phyloP scores from a whole-genome alignment of 1,139 yeast species.

The Hyphopichia buzzinii region DNA sequence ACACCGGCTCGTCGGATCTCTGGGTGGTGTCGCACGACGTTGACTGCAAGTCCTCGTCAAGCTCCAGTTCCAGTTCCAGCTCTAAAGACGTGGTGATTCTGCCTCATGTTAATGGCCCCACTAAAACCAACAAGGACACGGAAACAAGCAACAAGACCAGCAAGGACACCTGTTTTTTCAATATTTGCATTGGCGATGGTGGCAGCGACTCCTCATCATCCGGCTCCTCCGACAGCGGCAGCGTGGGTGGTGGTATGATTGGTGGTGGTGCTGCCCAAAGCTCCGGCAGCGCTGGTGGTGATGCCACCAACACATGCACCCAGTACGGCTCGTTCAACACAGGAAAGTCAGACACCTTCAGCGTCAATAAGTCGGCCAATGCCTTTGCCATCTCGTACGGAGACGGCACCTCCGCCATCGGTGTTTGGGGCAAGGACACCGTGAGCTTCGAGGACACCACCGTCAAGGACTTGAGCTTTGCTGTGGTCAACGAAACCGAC shows the following conservation, averaged over 20 bases:
- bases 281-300: neutral
- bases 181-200: neutral
- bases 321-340: slow-evolving; percentile 40
- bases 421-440: slow-evolving; percentile 54
- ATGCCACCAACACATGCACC: slow-evolving; percentile 30
- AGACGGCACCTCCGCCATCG: slow-evolving; percentile 59
- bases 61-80: slow-evolving; percentile 1
- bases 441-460: slow-evolving; percentile 38
- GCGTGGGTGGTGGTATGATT: slow-evolving; percentile 8
- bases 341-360: slow-evolving; percentile 29
- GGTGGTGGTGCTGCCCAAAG: slow-evolving; percentile 6
- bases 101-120: neutral
- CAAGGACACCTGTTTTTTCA: neutral
- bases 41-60: slow-evolving; percentile 15
- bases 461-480: slow-evolving; percentile 49
- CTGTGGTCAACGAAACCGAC: slow-evolving; percentile 44
- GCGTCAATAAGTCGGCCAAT: slow-evolving; percentile 31
- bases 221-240: slow-evolving; percentile 5
- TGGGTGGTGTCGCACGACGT: slow-evolving; percentile 43
- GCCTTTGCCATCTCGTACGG: slow-evolving; percentile 54
- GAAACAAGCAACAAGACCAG: too few species aligned
- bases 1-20: slow-evolving; percentile 48
- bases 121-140: neutral
- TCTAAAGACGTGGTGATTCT: neutral
- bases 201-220: neutral